Conservation (phyloP, 2,329 filamentous ascomycete species). For the Phaeophleospora eucalypticola region DNA sequence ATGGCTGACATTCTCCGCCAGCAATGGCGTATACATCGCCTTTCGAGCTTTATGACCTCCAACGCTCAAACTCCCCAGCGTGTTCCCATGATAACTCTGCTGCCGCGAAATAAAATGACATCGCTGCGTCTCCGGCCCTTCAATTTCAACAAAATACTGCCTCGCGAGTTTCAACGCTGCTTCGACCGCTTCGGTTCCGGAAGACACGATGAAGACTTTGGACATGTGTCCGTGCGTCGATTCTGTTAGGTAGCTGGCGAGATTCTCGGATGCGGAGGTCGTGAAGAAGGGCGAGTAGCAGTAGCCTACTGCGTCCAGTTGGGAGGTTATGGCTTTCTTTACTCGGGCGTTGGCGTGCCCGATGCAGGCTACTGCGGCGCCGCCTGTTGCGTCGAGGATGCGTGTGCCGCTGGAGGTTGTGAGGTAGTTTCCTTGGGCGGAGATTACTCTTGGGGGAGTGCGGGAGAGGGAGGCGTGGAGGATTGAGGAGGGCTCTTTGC, state of each 20-base stretch:
- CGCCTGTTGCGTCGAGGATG: slow-evolving; percentile 67
- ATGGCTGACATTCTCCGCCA: slow-evolving; percentile 28
- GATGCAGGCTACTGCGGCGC: slow-evolving; percentile 66
- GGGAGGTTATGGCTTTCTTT: slow-evolving; percentile 54
- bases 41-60: slow-evolving; percentile 35
- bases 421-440: slow-evolving; percentile 48
- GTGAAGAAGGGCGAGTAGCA: slow-evolving; percentile 56
- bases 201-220: slow-evolving; percentile 53
- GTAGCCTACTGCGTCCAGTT: slow-evolving; percentile 57
- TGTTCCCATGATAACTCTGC: slow-evolving; percentile 51
- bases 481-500: slow-evolving; percentile 27
- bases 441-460: slow-evolving; percentile 43
- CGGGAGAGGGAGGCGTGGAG: slow-evolving; percentile 48
- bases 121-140: slow-evolving; percentile 40
- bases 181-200: slow-evolving; percentile 45
- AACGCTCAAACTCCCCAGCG: slow-evolving; percentile 44
- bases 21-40: slow-evolving; percentile 32
- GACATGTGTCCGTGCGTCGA: slow-evolving; percentile 49
- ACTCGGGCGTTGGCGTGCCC: slow-evolving; percentile 54
- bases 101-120: slow-evolving; percentile 43
- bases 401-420: slow-evolving; percentile 49
- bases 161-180: slow-evolving; percentile 47
- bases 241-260: slow-evolving; percentile 46
- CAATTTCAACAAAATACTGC: slow-evolving; percentile 46
- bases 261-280: slow-evolving; percentile 48